Base-by-base conservation (phyloP, 2,329 filamentous ascomycete genomes). In the Claviceps sp. region DNA sequence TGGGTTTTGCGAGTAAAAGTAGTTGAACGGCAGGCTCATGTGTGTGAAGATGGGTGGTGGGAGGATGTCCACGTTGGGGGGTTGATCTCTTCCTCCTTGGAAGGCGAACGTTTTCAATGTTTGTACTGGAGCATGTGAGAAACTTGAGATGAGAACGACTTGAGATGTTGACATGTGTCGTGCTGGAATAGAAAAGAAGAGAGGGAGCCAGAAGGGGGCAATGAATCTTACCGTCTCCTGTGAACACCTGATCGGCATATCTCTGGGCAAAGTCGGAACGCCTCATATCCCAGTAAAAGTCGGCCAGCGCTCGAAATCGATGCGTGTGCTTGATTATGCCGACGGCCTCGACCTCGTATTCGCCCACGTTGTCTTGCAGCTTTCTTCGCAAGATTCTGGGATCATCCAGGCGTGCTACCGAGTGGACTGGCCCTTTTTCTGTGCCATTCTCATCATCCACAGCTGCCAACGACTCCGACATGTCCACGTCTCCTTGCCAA, bases 1-100 rank as follows among this genome's bases (percentile, higher is more conserved):
- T 0, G 86, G 80, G 55, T 95, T 95, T 67, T 96, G 91, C 39
- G 86, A 83, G 68, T 94, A 96, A 56, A 82, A 82, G 66, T 83
- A 86, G 60, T 79, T 83, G 68, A 89, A 90, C 2, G 86, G 86
- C 37, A 91, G 71, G 14, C 79, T 77, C 64, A 83, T 81, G 52
- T 85, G 81, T 2, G 86, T 83, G 64, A 89, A 87, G n/a, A 81
- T 76, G 0, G 88, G 86, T 0, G 88, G 87, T 13, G 88, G 87
- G 40, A 91, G 77, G 45, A 94, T 77, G 58, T 91, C 86, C 37
- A 82, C 77, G 48, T 82, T 75, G 34, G 73, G 69, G 2, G 71
- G 72, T 23, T 71, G 68, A 23, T 83, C 80, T 59, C 80, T 79
- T 44, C 75, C 77, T 26, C 82, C 75, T 34, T 82, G 70, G 43